Conservation (phyloP, 805 yeast species). For the Monosporozyma solicola region DNA sequence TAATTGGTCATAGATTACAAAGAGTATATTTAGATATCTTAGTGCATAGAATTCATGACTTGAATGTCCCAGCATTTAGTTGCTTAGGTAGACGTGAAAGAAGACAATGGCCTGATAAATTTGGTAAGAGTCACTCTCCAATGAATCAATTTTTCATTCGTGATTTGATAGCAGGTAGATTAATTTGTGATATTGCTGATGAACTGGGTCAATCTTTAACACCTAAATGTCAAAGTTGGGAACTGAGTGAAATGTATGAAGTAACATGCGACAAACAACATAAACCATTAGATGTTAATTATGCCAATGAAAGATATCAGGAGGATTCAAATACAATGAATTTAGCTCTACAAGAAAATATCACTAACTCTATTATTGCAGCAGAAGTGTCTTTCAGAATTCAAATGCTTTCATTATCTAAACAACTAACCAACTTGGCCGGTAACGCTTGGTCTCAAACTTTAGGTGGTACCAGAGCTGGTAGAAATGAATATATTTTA, state of each 20-base stretch:
- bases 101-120: constrained; percentile 67
- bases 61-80: constrained; percentile 68
- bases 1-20: constrained; percentile 82
- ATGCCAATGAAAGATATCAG: constrained; percentile 53
- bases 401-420: constrained; percentile 81
- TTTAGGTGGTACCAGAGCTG: constrained; percentile 89
- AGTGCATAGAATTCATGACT: constrained; percentile 69
- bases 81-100: constrained; percentile 75
- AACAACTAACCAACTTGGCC: constrained; percentile 84
- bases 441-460: constrained; percentile 98
- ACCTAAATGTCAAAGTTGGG: constrained; percentile 90
- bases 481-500: constrained; percentile 87
- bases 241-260: constrained; percentile 80
- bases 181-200: constrained; percentile 86
- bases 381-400: constrained; percentile 73
- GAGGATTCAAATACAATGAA: constrained; percentile 60
- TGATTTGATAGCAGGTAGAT: constrained; percentile 74
- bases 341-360: constrained; percentile 63
- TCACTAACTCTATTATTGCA: constrained; percentile 54
- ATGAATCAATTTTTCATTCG: constrained; percentile 49
- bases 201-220: constrained; percentile 92
- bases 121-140: constrained; percentile 45
- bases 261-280: constrained; percentile 61
- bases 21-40: constrained; percentile 69
- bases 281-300: constrained; percentile 61